Evolutionary conservation across 805 yeast genomes (phyloP).

Genomic region (Starmerella davenportii): DNA sequence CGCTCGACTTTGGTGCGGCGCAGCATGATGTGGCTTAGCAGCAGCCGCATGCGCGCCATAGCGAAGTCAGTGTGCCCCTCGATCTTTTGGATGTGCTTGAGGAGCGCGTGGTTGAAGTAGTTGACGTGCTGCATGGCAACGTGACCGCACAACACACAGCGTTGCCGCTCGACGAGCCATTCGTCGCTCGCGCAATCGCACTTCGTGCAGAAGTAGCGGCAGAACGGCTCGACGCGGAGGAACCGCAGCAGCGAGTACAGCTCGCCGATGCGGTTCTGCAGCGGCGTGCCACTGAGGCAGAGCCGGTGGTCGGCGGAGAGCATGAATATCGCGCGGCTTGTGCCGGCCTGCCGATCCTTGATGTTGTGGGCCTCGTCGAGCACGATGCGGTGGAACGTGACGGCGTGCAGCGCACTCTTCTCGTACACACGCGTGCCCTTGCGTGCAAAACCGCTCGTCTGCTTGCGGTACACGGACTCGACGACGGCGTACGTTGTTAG

Average conservation of each 20-base stretch:
- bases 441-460: slow-evolving; percentile 64
- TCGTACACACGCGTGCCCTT: slow-evolving; percentile 57
- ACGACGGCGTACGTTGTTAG: slow-evolving; percentile 84
- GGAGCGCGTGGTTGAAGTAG: slow-evolving; percentile 86
- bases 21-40: slow-evolving; percentile 68
- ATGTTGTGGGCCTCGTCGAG: slow-evolving; percentile 96
- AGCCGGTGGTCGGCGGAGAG: slow-evolving; percentile 58
- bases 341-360: slow-evolving; percentile 83
- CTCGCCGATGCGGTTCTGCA: slow-evolving; percentile 93
- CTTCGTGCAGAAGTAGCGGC: slow-evolving; percentile 78
- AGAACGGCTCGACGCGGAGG: slow-evolving; percentile 67
- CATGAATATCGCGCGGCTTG: slow-evolving; percentile 77
- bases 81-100: slow-evolving; percentile 78
- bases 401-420: slow-evolving; percentile 51
- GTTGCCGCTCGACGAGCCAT: slow-evolving; percentile 77
- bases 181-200: slow-evolving; percentile 69
- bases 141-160: slow-evolving; percentile 77
- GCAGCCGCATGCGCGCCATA: slow-evolving; percentile 54
- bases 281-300: slow-evolving; percentile 91
- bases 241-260: slow-evolving; percentile 82
- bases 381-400: slow-evolving; percentile 66
- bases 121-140: slow-evolving; percentile 89
- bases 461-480: slow-evolving; percentile 72
- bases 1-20: slow-evolving; percentile 90
- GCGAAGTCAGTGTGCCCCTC: slow-evolving; percentile 66